Percentiles rank a stretch among this genome's conserved stretches.
phyloP scores from a whole-genome alignment of 345 rosid species.

The Eucalyptus cloeziana region DNA sequence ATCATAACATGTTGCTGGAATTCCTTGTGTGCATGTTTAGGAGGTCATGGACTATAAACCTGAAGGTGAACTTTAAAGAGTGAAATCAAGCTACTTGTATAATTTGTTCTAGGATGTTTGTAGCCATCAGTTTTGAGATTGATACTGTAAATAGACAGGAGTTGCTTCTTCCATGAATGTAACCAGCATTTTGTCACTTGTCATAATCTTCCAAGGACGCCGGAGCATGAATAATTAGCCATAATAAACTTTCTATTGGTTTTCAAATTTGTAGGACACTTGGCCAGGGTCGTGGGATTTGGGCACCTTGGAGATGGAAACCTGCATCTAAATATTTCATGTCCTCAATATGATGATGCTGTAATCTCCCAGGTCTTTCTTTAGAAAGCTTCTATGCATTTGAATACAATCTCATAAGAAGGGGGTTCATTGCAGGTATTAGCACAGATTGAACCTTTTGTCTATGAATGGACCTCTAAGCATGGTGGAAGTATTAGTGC shows the following conservation, averaged over 20 bases:
- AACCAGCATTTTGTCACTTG: neutral
- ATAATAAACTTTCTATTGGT: neutral
- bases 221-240: neutral
- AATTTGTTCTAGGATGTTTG: neutral
- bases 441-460: constrained; percentile 73
- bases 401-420: neutral
- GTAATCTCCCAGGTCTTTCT: constrained; percentile 14
- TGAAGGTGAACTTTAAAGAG: neutral
- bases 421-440: constrained; percentile 40
- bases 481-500: constrained; percentile 94
- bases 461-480: constrained; percentile 89
- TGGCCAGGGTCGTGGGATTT: constrained; percentile 67
- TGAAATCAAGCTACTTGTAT: neutral
- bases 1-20: neutral
- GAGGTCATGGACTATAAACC: neutral
- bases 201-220: neutral
- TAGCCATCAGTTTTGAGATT: neutral
- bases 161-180: neutral
- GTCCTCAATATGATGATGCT: constrained; percentile 44
- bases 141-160: neutral
- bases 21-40: neutral
- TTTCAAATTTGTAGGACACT: constrained; percentile 31
- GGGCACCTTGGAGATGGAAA: constrained; percentile 97
- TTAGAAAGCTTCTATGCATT: neutral
- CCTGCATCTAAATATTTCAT: constrained; percentile 84